These are phyloP conservation scores for Fusarium burgessii DNA, from an alignment of 2,329 filamentous ascomycete genomes.

Conservation along the genomic window DNA sequence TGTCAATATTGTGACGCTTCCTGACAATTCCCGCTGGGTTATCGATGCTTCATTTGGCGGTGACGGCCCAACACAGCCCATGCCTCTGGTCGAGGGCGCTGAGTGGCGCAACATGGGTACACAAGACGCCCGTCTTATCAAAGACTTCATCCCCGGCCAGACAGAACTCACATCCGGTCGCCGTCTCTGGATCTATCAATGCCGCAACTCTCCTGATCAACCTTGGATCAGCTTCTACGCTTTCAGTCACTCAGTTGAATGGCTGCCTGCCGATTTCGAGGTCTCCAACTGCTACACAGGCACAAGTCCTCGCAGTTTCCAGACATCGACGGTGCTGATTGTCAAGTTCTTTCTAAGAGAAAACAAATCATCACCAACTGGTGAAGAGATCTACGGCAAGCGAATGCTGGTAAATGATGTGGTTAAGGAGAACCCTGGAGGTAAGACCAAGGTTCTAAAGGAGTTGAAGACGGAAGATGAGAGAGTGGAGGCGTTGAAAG, in stretches of 20 bases:
- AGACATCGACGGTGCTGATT: slow-evolving; percentile 65
- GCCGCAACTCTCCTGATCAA: slow-evolving; percentile 60
- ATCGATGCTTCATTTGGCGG: slow-evolving; percentile 75
- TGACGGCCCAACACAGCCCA: slow-evolving; percentile 68
- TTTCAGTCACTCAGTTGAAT: slow-evolving; percentile 73
- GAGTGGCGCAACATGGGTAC: slow-evolving; percentile 63
- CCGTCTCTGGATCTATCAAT: slow-evolving; percentile 73
- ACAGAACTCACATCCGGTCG: slow-evolving; percentile 53
- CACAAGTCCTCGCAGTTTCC: slow-evolving; percentile 61
- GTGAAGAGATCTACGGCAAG: slow-evolving; percentile 63
- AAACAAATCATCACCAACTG: slow-evolving; percentile 56
- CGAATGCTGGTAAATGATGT: slow-evolving; percentile 62
- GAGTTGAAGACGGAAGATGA: slow-evolving; percentile 64
- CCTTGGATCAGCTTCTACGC: slow-evolving; percentile 71
- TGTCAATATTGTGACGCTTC: slow-evolving; percentile 69
- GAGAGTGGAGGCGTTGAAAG: slow-evolving; percentile 62
- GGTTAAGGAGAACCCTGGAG: slow-evolving; percentile 66
- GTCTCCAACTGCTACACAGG: slow-evolving; percentile 70
- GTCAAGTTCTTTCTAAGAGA: slow-evolving; percentile 64
- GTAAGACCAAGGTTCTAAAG: slow-evolving; percentile 61
- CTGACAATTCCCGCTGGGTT: slow-evolving; percentile 61
- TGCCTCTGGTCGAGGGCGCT: slow-evolving; percentile 62
- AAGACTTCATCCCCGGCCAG: slow-evolving; percentile 61
- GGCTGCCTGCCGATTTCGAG: slow-evolving; percentile 69
- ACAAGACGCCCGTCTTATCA: slow-evolving; percentile 66